A percentile compares a stretch with the other conserved stretches of the same genome.
Conservation (phyloP, 768 basidiomycete genomes). For the Boletus pseudo-olivaceus region DNA sequence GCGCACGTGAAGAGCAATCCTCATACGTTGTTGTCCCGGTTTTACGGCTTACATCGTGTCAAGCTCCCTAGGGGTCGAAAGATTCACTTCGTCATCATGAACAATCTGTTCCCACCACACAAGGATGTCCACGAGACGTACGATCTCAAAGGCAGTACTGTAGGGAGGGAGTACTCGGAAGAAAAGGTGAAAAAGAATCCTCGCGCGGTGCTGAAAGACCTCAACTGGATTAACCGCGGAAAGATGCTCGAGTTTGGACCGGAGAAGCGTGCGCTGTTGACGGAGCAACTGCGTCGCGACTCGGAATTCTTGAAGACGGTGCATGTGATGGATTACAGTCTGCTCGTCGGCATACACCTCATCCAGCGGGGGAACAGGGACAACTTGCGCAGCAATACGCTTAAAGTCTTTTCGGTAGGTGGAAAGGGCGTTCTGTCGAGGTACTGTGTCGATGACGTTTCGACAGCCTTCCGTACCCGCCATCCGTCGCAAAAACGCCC, state of each 20-base stretch:
- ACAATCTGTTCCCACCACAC: slow-evolving; percentile 97
- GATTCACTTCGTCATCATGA: slow-evolving; percentile 99
- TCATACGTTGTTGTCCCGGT: slow-evolving; percentile 88
- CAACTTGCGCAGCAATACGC: slow-evolving; percentile 83
- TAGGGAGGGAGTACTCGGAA: slow-evolving; percentile 85
- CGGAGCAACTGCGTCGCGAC: slow-evolving; percentile 88
- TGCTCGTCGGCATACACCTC: slow-evolving; percentile 92
- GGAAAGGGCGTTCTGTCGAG: not conserved
- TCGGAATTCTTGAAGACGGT: slow-evolving; percentile 78
- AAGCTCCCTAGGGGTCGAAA: slow-evolving; percentile 92
- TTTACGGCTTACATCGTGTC: slow-evolving; percentile 96
- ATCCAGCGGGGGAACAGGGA: slow-evolving; percentile 89
- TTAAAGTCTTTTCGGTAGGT: slow-evolving; percentile 89
- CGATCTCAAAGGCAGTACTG: slow-evolving; percentile 92
- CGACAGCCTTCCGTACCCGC: slow-evolving; percentile 66
- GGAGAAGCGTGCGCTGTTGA: slow-evolving; percentile 86
- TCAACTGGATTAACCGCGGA: slow-evolving; percentile 89
- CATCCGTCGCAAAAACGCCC: slow-evolving; percentile 58
- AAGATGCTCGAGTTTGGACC: slow-evolving; percentile 88
- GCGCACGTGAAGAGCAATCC: slow-evolving; percentile 85
- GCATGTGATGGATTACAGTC: slow-evolving; percentile 94
- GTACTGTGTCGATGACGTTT: slow-evolving; percentile 1
- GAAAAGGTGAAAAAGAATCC: slow-evolving; percentile 75
- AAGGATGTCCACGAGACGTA: slow-evolving; percentile 97
- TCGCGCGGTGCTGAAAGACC: slow-evolving; percentile 87